phyloP scores from a whole-genome alignment of 495 filamentous ascomycete species.

The Pseudoneurospora amorphoporcata region DNA sequence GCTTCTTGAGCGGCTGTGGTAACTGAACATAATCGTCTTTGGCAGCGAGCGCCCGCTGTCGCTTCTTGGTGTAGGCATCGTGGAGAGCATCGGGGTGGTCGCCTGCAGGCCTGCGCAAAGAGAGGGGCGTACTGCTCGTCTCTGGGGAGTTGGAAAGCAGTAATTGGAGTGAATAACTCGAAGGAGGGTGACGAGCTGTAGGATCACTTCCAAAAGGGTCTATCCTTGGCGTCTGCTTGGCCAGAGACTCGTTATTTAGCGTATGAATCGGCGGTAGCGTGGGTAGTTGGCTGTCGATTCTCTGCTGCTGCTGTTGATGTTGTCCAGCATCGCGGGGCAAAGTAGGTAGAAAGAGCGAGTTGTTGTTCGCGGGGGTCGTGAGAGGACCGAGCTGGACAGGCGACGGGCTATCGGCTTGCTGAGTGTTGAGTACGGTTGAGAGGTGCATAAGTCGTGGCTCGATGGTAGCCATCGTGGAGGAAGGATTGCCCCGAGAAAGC shows the following conservation, averaged over 20 bases:
- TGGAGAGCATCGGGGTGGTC: slow-evolving; percentile 24
- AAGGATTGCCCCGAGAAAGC: slow-evolving; percentile 13
- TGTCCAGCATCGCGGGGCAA: slow-evolving; percentile 33
- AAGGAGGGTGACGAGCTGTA: slow-evolving; percentile 4
- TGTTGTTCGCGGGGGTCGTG: slow-evolving; percentile 14
- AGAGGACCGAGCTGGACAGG: slow-evolving; percentile 33
- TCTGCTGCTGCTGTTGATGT: slow-evolving; percentile 10
- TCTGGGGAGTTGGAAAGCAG: slow-evolving; percentile 19
- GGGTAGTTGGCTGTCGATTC: slow-evolving; percentile 23
- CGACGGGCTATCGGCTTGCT: slow-evolving; percentile 32
- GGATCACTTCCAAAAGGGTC: slow-evolving; percentile 8
- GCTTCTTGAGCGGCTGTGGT: slow-evolving; percentile 48
- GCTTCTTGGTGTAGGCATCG: slow-evolving; percentile 36
- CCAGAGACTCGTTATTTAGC: slow-evolving; percentile 16
- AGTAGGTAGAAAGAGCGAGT: slow-evolving; percentile 30
- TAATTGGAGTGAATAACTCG: slow-evolving; percentile 17
- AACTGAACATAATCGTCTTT: slow-evolving; percentile 48
- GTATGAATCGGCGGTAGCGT: slow-evolving; percentile 27
- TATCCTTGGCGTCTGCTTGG: slow-evolving; percentile 3
- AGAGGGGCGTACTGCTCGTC: slow-evolving; percentile 26
- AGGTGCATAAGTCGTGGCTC: slow-evolving; percentile 50
- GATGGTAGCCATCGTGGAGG: slow-evolving; percentile 43
- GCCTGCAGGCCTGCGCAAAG: slow-evolving; percentile 37
- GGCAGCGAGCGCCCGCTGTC: slow-evolving; percentile 25
- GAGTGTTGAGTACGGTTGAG: slow-evolving; percentile 32